Evolutionary conservation across 768 basidiomycete genomes (phyloP).

Genomic region (Arthromyces matolae): DNA sequence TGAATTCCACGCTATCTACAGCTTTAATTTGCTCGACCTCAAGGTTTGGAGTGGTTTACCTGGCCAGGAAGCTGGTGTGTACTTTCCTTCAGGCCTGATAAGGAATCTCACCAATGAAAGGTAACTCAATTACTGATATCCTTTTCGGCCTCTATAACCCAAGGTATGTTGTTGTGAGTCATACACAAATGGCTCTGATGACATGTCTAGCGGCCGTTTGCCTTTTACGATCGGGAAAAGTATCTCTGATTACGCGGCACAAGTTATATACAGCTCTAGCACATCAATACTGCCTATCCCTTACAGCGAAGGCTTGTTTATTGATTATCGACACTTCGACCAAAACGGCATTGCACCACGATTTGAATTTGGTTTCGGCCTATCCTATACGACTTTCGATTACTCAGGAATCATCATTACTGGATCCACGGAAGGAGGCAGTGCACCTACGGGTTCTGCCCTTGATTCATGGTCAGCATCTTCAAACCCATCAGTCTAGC

Average conservation of each 20-base stretch:
- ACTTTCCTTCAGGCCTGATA: not conserved
- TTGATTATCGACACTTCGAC: constrained; percentile 61
- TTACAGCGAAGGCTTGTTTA: constrained; percentile 55
- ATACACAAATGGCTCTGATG: not conserved
- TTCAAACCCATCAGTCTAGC: no score
- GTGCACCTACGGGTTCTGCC: constrained; percentile 44
- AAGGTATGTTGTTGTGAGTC: constrained; percentile 31
- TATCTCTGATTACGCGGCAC: constrained; percentile 52
- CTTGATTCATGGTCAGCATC: constrained; percentile 50
- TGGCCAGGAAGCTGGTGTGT: constrained; percentile 60
- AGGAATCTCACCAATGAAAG: constrained; percentile 19
- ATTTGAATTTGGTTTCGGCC: constrained; percentile 48
- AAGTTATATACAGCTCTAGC: constrained; percentile 37
- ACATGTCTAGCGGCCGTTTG: constrained; percentile 35
- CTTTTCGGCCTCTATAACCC: constrained; percentile 61
- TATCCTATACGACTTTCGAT: constrained; percentile 56
- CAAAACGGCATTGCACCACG: constrained; percentile 40
- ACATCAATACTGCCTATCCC: constrained; percentile 42
- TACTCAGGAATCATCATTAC: constrained; percentile 43
- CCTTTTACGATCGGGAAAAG: constrained; percentile 55
- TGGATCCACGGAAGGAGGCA: constrained; percentile 39
- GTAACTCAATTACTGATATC: constrained; percentile 55
- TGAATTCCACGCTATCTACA: not conserved
- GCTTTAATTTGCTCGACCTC: not conserved
- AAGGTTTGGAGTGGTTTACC: constrained; percentile 52